Base-by-base conservation (phyloP, 2,329 filamentous ascomycete genomes). In the Lojkania enalia region DNA sequence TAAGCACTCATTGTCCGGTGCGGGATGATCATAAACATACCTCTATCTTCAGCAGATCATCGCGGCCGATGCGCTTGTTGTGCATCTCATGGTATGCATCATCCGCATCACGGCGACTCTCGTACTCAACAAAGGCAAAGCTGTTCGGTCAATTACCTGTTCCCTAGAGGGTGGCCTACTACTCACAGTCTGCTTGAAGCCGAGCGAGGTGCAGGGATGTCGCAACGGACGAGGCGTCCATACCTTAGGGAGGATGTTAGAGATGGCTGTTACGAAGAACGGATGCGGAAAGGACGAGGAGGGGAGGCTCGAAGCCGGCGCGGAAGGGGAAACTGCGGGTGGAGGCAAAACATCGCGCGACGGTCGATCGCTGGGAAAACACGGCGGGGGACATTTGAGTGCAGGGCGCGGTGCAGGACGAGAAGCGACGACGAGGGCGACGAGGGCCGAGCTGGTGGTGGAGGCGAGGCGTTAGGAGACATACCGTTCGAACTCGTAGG, bases 401-500 rank as follows among this genome's bases (percentile, higher is more conserved):
- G n/a, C n/a, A 27, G 23, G 23, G n/a, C n/a, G 7, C 23, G 23
- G n/a, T 27, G 23, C 23, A 15, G 52, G 30, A 45, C 44, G 40
- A 46, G 35, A 55, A 53, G 47, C 52, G 56, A 54, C 54, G 63
- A 54, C 51, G 57, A 61, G 48, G 61, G 63, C 47, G 60, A 57
- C 60, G 62, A 56, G n/a, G n/a, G n/a, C n/a, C n/a, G n/a, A n/a
- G n/a, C n/a, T 61, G 37, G 45, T 16, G 66, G 25, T 14, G 25
- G 25, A 48, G 50, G 62, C 63, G 66, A 68, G 63, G 63, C 66
- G 68, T 20, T 51, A 75, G 77, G 74, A 80, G 81, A 95, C 91
- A 84, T 96, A 96, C 90, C 92, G 90, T 91, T 97, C 92, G 88
- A 97, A 97, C 82, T 97, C 92, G 88, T 95, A 96, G 80, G 92